Conservation (phyloP, 257 asterid genomes). For the Fraxinus anomala region DNA sequence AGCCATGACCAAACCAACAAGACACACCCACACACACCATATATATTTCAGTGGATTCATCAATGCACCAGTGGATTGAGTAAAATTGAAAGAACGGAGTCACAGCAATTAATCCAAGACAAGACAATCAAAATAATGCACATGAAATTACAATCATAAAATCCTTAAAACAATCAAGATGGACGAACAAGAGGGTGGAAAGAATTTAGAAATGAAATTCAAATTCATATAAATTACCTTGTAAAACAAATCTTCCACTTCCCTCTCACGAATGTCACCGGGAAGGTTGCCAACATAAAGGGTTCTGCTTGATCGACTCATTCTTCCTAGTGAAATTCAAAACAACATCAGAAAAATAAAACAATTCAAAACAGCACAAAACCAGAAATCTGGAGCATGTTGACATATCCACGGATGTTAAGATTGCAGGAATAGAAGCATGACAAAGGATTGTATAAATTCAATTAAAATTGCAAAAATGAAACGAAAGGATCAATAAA, state of each 20-base stretch:
- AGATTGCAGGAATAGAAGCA: background rate
- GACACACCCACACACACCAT: background rate
- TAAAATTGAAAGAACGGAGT: background rate
- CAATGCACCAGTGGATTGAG: background rate
- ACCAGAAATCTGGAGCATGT: no score
- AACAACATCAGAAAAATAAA: background rate
- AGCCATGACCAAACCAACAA: no score
- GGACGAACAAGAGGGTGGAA: background rate
- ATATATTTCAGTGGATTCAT: background rate
- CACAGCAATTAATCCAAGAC: background rate
- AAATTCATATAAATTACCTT: constrained; percentile 47
- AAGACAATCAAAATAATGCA: background rate
- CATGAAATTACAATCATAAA: background rate
- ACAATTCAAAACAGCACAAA: background rate
- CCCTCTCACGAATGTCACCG: constrained; percentile 96
- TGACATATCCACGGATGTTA: no score
- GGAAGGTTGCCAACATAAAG: constrained; percentile 99
- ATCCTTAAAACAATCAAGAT: background rate
- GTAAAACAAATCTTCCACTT: constrained; percentile 93
- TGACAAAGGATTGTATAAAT: background rate
- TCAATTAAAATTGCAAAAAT: background rate
- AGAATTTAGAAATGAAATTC: background rate
- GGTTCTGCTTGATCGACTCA: constrained; percentile 98
- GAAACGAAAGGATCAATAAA: background rate
- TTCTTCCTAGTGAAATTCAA: constrained; percentile 37